A percentile compares a stretch with the other conserved stretches of the same genome.
Evolutionary conservation across 169 alveolate species (phyloP).

Genomic region (Plasmodium malariae): DNA sequence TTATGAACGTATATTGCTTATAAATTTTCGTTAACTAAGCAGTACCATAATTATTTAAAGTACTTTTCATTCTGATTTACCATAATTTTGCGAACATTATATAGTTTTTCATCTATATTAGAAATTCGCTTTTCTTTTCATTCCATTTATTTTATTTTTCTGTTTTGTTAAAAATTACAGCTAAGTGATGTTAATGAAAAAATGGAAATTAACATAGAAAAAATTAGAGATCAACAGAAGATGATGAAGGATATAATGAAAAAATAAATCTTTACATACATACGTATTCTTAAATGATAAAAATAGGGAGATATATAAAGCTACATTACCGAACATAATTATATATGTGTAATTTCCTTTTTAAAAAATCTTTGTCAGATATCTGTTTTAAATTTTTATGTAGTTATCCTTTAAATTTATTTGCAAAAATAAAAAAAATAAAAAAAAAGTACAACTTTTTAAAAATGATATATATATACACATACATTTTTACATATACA

Average conservation of each 20-base stretch:
- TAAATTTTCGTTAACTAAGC: not conserved
- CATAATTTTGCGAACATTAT: not conserved
- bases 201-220: conserved; percentile 75
- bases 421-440: conserved; percentile 18
- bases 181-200: conserved; percentile 55
- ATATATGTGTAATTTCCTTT: conserved; percentile 1
- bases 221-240: conserved; percentile 75
- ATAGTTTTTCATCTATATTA: not conserved
- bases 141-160: not conserved
- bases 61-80: not conserved
- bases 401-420: conserved; percentile 26
- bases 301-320: not conserved
- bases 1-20: not conserved
- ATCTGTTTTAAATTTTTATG: conserved; percentile 19
- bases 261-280: conserved; percentile 22
- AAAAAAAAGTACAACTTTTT: conserved; percentile 15
- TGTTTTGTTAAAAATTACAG: conserved; percentile 21
- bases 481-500: conserved; percentile 17
- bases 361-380: conserved; percentile 2
- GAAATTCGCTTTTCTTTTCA: not conserved
- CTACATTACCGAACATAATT: not conserved
- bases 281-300: not conserved
- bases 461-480: not conserved
- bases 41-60: not conserved
- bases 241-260: conserved; percentile 75